phyloP scores from a whole-genome alignment of 306 rosid genomes.

The Echinosophora koreensis region DNA sequence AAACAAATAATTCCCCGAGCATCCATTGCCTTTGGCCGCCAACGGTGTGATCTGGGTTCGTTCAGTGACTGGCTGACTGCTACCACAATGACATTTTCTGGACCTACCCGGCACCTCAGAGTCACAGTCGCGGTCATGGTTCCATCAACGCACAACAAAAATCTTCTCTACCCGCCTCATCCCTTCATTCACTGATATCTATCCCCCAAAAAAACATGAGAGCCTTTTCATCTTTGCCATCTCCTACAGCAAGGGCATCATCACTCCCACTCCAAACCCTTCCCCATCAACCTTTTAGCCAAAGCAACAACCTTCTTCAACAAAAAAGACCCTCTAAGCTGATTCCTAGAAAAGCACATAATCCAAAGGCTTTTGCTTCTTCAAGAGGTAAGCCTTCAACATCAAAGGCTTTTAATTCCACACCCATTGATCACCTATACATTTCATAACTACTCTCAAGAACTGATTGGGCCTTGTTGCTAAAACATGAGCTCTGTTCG shows the following conservation, averaged over 20 bases:
- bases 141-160: too few species aligned
- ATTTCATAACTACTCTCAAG: slow-evolving; percentile 64
- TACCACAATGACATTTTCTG: too few species aligned
- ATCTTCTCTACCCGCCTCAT: too few species aligned
- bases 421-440: slow-evolving; percentile 58
- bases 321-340: slow-evolving; percentile 24
- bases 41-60: too few species aligned
- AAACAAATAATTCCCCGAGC: too few species aligned
- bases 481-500: slow-evolving; percentile 64
- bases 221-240: slow-evolving; percentile 55
- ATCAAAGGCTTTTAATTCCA: neutral
- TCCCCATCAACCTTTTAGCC: slow-evolving; percentile 42
- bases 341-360: slow-evolving; percentile 14
- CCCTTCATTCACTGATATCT: too few species aligned
- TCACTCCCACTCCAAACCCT: slow-evolving; percentile 48
- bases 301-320: neutral
- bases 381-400: slow-evolving; percentile 49
- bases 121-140: too few species aligned
- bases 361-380: slow-evolving; percentile 27
- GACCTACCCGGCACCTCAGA: too few species aligned
- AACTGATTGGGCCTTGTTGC: slow-evolving; percentile 69
- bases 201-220: slow-evolving; percentile 40
- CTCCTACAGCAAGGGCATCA: slow-evolving; percentile 40
- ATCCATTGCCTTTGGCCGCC: too few species aligned
- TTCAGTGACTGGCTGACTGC: too few species aligned